Evolutionary conservation across 257 asterid genomes (phyloP).

Genomic region (Solanum medicagineum): DNA sequence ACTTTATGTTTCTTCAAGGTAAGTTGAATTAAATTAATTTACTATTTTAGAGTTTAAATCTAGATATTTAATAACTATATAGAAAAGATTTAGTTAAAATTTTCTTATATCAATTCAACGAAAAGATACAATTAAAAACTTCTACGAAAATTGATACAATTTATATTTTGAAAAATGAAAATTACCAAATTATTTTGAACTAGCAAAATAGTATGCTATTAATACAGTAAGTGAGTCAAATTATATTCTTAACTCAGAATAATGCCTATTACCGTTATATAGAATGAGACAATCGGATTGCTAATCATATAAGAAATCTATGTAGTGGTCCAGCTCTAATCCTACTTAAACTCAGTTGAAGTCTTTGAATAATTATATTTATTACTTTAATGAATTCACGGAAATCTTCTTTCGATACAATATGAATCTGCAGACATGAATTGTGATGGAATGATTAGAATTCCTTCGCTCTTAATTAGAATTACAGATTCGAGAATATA

Average conservation of each 20-base stretch:
- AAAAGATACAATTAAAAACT: not conserved
- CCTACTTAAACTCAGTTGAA: not conserved
- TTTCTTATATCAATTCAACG: not conserved
- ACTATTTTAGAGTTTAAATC: not conserved
- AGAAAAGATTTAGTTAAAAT: accelerated
- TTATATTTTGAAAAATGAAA: not conserved
- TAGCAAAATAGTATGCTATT: not conserved
- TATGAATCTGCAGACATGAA: too few species aligned
- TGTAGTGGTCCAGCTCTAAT: not conserved
- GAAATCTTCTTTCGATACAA: not conserved
- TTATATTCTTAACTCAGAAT: not conserved
- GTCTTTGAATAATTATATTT: not conserved
- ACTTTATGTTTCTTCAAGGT: not conserved
- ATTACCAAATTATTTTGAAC: not conserved
- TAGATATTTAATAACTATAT: not conserved
- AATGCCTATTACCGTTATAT: not conserved
- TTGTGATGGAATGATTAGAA: too few species aligned
- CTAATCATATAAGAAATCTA: not conserved
- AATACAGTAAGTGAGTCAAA: not conserved
- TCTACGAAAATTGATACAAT: not conserved
- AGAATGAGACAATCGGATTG: not conserved
- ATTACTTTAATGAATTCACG: not conserved
- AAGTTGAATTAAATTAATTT: not conserved
- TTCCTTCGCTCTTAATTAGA: too few species aligned
- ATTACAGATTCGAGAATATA: too few species aligned